These are phyloP conservation scores for Iris pallida DNA, from an alignment of 116 monocot species.

Conservation along the genomic window DNA sequence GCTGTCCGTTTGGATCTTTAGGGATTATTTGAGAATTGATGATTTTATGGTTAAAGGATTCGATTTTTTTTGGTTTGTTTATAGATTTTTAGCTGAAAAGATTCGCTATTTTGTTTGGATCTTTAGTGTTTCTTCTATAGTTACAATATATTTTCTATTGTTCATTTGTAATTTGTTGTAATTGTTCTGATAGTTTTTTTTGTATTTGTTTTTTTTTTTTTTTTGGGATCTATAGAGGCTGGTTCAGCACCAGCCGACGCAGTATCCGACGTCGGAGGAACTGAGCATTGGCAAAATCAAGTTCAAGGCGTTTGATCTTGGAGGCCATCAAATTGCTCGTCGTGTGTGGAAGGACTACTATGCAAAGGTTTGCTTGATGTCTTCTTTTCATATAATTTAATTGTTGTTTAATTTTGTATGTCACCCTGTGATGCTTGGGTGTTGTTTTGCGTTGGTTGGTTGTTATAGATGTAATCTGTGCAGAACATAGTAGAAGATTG, in stretches of 20 bases:
- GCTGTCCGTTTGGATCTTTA: too few species aligned
- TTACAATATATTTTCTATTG: not conserved
- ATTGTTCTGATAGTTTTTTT: not conserved
- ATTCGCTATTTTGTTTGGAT: not conserved
- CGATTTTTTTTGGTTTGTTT: not conserved
- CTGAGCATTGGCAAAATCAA: constrained; percentile 59
- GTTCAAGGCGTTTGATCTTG: constrained; percentile 62
- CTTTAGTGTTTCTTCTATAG: not conserved
- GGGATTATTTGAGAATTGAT: not conserved
- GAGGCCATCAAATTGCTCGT: constrained; percentile 54
- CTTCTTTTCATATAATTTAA: not conserved
- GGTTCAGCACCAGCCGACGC: constrained; percentile 61
- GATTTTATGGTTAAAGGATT: not conserved
- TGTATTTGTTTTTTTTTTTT: not conserved
- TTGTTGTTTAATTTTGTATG: not conserved
- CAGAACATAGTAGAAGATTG: too few species aligned
- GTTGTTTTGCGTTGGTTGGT: too few species aligned
- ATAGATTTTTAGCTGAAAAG: not conserved
- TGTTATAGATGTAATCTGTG: too few species aligned
- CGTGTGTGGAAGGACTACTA: constrained; percentile 64
- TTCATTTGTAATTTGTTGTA: not conserved
- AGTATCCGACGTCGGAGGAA: constrained; percentile 55
- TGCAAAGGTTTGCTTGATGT: constrained; percentile 22
- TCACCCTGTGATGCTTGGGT: too few species aligned
- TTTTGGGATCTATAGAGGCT: constrained; percentile 20